Base-by-base conservation (phyloP, 768 basidiomycete species). In the Mycena epipterygia region DNA sequence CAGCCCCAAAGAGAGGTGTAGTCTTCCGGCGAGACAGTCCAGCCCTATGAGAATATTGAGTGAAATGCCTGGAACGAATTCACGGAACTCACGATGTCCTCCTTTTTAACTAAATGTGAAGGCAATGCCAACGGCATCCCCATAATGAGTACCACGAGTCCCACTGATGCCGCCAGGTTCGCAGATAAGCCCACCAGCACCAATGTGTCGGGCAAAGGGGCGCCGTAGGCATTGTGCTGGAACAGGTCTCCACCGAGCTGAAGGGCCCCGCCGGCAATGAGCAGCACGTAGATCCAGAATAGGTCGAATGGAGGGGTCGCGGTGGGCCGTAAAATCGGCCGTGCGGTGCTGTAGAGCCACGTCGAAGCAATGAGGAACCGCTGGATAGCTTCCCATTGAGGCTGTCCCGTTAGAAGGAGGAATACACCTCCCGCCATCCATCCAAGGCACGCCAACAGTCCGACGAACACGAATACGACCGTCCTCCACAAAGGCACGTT, bases 1-100 rank as follows among this genome's bases (percentile, higher is more conserved):
- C 94, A 94, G 44, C 87, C 86, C 82, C 87, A 89, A 17, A 95
- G 84, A 2, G 89, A 82, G 0, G 91, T 90, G 75, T 94, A 95
- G 73, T 95, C 94, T 76, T 95, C 94, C 0, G 90, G 92, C 16
- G 89, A 87, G n/a, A 91, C 79, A 5, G 84, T 80, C 21, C 76
- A 76, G 9, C 89, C 90, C 90, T 91, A n/a, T n/a, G 21, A 48
- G 5, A 32, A 61, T 33, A 62, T 44, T 29, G 58, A 69, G 53
- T 53, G n/a, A 3, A 29, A 11, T 39, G 29, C 25, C 44, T n/a
- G 19, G 37, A 35, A 51, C 42, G 52, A 55, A 2, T 14, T 60
- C 0, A 19, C 44, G 57, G 8, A 25, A 83, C 91, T 76, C 73
- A 93, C 94, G 74, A 94, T 91, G 25, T 93, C 86, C 42, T 86